These are phyloP conservation scores for Paracamarosporium sp. DNA, from an alignment of 2,329 filamentous ascomycete species.

Conservation along the genomic window DNA sequence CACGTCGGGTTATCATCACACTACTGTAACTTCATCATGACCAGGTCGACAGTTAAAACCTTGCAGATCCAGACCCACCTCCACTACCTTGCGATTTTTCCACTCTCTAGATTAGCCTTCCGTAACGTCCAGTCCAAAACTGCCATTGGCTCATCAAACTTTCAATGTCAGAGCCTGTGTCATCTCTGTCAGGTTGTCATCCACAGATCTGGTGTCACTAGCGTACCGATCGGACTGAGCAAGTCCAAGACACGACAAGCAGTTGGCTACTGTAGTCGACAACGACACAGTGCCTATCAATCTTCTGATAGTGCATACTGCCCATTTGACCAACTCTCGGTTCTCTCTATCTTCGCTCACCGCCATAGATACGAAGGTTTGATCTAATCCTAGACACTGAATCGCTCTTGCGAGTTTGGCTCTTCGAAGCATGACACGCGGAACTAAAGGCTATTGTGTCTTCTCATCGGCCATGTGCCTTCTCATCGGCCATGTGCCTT, in stretches of 20 bases:
- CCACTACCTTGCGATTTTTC: neutral
- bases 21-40: too few species aligned
- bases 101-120: too few species aligned
- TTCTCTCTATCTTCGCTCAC: too few species aligned
- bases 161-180: neutral
- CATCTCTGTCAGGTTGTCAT: neutral
- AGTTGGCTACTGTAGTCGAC: too few species aligned
- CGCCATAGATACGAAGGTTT: too few species aligned
- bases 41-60: too few species aligned
- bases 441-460: too few species aligned
- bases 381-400: neutral
- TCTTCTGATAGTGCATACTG: too few species aligned
- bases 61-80: neutral
- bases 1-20: too few species aligned
- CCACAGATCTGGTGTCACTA: neutral
- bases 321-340: too few species aligned
- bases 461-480: neutral
- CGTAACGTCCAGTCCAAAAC: neutral
- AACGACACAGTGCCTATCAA: too few species aligned
- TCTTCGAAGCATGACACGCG: neutral
- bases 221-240: neutral
- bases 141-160: neutral
- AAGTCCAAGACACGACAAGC: neutral
- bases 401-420: neutral
- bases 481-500: neutral